Conservation (phyloP, 2,329 filamentous ascomycete genomes). For the Fusarium circinatum region DNA sequence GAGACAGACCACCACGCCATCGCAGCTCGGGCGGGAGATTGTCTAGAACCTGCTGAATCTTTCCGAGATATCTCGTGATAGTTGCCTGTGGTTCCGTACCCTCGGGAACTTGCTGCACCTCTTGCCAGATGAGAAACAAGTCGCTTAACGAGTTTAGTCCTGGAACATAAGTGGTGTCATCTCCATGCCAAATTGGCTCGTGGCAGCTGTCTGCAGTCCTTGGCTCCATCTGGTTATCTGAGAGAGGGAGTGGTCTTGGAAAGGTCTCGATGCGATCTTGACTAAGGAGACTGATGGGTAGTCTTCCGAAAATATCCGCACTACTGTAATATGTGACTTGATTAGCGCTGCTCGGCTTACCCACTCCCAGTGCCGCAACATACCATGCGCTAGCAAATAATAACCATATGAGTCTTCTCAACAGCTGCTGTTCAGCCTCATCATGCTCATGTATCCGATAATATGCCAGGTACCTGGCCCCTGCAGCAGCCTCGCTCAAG, state of each 20-base stretch:
- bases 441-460: conserved; percentile 39
- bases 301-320: conserved; percentile 44
- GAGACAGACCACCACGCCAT: conserved; percentile 51
- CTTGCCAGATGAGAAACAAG: conserved; percentile 50
- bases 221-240: conserved; percentile 48
- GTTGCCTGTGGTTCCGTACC: conserved; percentile 8
- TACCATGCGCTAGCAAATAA: conserved; percentile 46
- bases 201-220: background rate
- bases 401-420: conserved; percentile 50
- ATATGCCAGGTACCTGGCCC: conserved; percentile 46
- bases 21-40: conserved; percentile 47
- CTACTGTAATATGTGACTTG: conserved; percentile 29
- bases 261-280: conserved; percentile 34
- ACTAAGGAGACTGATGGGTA: conserved; percentile 41
- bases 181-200: conserved; percentile 46
- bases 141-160: conserved; percentile 49
- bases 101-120: conserved; percentile 34
- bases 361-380: background rate
- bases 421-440: conserved; percentile 45
- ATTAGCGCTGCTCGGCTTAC: background rate
- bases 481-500: conserved; percentile 43
- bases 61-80: conserved; percentile 24
- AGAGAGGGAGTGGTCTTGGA: conserved; percentile 42
- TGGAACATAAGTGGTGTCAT: conserved; percentile 46
- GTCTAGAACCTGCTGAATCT: conserved; percentile 46